These are phyloP conservation scores for Tricholoma flavovirens DNA, from an alignment of 768 basidiomycete genomes.

Conservation along the genomic window DNA sequence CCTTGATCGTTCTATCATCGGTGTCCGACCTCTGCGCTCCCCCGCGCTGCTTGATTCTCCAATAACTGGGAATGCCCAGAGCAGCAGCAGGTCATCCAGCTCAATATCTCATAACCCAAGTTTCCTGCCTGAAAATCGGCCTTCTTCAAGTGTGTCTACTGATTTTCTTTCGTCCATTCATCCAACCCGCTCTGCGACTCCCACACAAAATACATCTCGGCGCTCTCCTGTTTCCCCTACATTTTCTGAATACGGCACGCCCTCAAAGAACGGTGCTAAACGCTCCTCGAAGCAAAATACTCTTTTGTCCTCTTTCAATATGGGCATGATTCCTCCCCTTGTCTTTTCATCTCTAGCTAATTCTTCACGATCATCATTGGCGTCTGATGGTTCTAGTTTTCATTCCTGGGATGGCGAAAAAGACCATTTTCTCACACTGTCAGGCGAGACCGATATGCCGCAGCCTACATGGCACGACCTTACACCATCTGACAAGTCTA, in stretches of 20 bases:
- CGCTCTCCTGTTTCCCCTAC: conserved; percentile 47
- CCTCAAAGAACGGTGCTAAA: conserved; percentile 33
- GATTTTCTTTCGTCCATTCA: conserved; percentile 45
- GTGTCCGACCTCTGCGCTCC: conserved; percentile 46
- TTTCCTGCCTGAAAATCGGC: conserved; percentile 29
- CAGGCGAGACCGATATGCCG: conserved; percentile 45
- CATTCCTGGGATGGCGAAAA: conserved; percentile 73
- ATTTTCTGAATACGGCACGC: conserved; percentile 37
- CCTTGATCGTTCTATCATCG: conserved; percentile 36
- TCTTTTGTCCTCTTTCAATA: conserved; percentile 46
- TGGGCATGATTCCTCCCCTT: conserved; percentile 49
- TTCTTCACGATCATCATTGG: conserved; percentile 75
- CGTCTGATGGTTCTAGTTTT: conserved; percentile 80
- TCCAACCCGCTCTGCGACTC: conserved; percentile 55
- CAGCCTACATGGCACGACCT: conserved; percentile 65
- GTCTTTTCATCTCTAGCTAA: conserved; percentile 68
- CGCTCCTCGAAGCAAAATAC: conserved; percentile 53
- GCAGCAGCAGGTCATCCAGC: conserved; percentile 24
- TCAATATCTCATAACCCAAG: conserved; percentile 22
- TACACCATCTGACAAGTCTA: conserved; percentile 38
- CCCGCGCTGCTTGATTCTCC: conserved; percentile 60
- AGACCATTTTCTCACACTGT: conserved; percentile 47
- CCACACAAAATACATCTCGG: conserved; percentile 51
- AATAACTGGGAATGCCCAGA: conserved; percentile 31
- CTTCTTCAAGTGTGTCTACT: conserved; percentile 43